Evolutionary conservation across 306 rosid species (phyloP).

Genomic region (Dalbergia cochinchinensis): DNA sequence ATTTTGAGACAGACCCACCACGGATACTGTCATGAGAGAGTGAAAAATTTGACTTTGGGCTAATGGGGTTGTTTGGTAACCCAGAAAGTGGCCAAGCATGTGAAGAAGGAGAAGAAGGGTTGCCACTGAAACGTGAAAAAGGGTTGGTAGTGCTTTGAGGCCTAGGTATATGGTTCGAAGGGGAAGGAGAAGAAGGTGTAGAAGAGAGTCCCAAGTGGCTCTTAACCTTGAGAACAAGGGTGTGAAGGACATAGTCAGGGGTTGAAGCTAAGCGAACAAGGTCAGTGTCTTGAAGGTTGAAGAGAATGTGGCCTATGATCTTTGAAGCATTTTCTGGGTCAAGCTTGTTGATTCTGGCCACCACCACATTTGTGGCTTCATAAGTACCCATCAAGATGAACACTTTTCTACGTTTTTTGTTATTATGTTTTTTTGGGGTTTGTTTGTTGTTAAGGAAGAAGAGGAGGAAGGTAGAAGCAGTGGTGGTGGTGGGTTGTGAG

Average conservation of each 20-base stretch:
- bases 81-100: slow-evolving; percentile 58
- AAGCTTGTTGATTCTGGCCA: slow-evolving; percentile 60
- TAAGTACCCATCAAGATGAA: slow-evolving; percentile 63
- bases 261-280: slow-evolving; percentile 64
- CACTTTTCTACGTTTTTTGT: background rate
- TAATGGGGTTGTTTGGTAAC: slow-evolving; percentile 65
- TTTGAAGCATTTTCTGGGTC: slow-evolving; percentile 75
- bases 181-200: slow-evolving; percentile 18
- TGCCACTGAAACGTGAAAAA: slow-evolving; percentile 50
- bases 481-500: background rate
- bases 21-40: slow-evolving; percentile 57
- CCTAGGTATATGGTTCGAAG: slow-evolving; percentile 58
- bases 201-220: slow-evolving; percentile 59
- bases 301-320: slow-evolving; percentile 71
- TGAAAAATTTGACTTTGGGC: slow-evolving; percentile 62
- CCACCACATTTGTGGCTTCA: slow-evolving; percentile 68
- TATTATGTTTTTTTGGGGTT: background rate
- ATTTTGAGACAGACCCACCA: slow-evolving; percentile 49
- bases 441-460: background rate
- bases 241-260: slow-evolving; percentile 63
- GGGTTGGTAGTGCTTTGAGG: slow-evolving; percentile 54
- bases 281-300: slow-evolving; percentile 66
- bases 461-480: background rate
- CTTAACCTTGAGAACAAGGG: slow-evolving; percentile 58
- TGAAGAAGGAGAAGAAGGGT: slow-evolving; percentile 57